Evolutionary conservation across 805 yeast species (phyloP).

Genomic region (Zygosaccharomyces rouxii): DNA sequence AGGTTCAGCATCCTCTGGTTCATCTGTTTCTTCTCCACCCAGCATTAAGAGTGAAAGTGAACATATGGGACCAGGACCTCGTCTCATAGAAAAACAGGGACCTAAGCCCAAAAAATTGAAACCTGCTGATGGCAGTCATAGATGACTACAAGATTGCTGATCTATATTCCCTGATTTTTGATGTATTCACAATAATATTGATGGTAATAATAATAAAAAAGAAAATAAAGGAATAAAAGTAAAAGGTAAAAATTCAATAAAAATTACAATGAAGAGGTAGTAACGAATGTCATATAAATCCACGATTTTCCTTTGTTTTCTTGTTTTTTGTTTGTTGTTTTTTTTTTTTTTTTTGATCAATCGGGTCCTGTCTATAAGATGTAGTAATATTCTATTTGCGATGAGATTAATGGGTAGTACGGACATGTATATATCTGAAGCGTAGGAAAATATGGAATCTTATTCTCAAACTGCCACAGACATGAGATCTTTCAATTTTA

Average conservation of each 20-base stretch:
- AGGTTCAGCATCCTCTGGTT: slow-evolving; percentile 11
- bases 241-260: background rate
- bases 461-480: slow-evolving; percentile 2
- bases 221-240: background rate
- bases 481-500: slow-evolving; percentile 24
- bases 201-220: too few relatives aligned
- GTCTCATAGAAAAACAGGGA: slow-evolving; percentile 12
- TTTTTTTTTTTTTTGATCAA: background rate
- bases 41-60: background rate
- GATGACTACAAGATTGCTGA: background rate
- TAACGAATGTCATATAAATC: background rate
- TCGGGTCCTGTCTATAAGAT: background rate
- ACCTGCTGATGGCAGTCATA: slow-evolving; percentile 3
- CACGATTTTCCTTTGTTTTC: background rate
- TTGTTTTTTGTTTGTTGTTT: background rate
- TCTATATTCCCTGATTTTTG: background rate
- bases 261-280: background rate
- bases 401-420: slow-evolving; percentile 75
- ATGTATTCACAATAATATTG: background rate
- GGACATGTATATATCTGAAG: slow-evolving; percentile 12
- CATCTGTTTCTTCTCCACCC: slow-evolving; percentile 5
- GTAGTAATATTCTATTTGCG: slow-evolving; percentile 1
- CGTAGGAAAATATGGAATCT: background rate
- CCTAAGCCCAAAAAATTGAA: slow-evolving; percentile 11
- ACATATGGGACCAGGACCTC: background rate